Base-by-base conservation (phyloP, 306 rosid genomes). In the Mucuna pruriens region DNA sequence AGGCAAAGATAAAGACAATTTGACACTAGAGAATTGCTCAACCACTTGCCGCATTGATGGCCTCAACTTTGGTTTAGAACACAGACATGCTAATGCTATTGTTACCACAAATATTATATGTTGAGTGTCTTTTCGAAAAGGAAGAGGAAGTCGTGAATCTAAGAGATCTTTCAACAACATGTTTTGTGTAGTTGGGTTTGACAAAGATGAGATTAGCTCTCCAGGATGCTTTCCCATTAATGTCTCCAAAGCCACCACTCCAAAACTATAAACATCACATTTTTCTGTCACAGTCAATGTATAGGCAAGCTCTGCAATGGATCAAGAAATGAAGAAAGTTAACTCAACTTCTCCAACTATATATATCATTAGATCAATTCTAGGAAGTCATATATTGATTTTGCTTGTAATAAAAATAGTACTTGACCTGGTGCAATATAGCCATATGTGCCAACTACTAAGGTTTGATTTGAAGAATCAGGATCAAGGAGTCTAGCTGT, bases 241-340 rank as follows among this genome's bases (percentile, higher is more conserved):
- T 39, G 25, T 36, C 57, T 69, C 60, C 54, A 79, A 15, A 17
- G 36, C 8, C 11, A 79, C 60, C 15, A 68, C 70, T 9, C 61
- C 70, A 67, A 52, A 78, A 2, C 45, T 67, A 16, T 67, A 69
- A 25, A 79, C 61, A 52, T 79, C 61, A 26, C 70, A 79, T 39
- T 68, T 79, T 16, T 55, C 17, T 9, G 52, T 60, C 0, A 71
- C 23, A 1, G 0, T 15, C 1, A 62, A 6, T 7, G 69, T 31
- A 2, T 62, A 62, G 0, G 42, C 68, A 62, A 62, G 6, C 22
- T 31, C 22, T 62, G 23, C 2, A 31, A 15, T 2, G 1, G 4
- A 17, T 0, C 0, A 5, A 51, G 8, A 6, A 26, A 6, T 0
- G 2, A 62, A 15, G 3, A 62, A 62, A 62, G 10, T 5, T 26